Evolutionary conservation across 2,329 filamentous ascomycete genomes (phyloP).

Genomic region (Penicillium sp.): DNA sequence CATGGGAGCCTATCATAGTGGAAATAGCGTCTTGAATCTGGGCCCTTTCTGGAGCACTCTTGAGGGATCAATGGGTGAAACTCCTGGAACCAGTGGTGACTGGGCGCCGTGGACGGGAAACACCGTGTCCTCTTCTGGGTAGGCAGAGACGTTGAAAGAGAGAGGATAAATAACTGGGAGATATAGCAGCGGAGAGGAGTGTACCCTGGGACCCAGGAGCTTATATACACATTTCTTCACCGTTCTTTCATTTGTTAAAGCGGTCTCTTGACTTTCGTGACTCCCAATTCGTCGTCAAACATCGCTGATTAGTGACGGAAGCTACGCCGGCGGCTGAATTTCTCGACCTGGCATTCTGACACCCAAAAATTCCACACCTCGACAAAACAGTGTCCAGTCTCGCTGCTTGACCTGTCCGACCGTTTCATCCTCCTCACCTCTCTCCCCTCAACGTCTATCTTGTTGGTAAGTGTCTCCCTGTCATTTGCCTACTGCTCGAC

Average conservation of each 20-base stretch:
- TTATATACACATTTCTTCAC: not conserved
- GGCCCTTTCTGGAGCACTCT: slow-evolving; percentile 17
- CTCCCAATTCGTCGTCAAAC: slow-evolving; percentile 8
- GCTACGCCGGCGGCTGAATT: slow-evolving; percentile 45
- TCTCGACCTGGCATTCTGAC: slow-evolving; percentile 40
- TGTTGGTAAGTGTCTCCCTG: slow-evolving; percentile 19
- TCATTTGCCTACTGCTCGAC: slow-evolving; percentile 6
- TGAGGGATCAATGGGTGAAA: slow-evolving; percentile 9
- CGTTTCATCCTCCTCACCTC: slow-evolving; percentile 15
- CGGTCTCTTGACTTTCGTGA: not conserved
- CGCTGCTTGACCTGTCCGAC: slow-evolving; percentile 16
- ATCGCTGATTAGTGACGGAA: slow-evolving; percentile 39
- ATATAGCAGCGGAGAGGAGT: not conserved
- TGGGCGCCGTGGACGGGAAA: slow-evolving; percentile 26
- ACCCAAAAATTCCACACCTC: slow-evolving; percentile 40
- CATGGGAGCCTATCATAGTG: slow-evolving; percentile 26
- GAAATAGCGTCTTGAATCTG: slow-evolving; percentile 17
- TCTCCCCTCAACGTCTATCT: slow-evolving; percentile 15
- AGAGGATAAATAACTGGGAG: not conserved
- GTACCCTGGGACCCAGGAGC: not conserved
- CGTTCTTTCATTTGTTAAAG: not conserved
- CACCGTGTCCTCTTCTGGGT: slow-evolving; percentile 36
- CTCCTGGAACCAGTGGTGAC: not conserved
- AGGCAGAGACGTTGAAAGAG: slow-evolving; percentile 13
- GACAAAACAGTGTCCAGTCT: slow-evolving; percentile 30